A percentile compares a stretch with the other conserved stretches of the same genome.
phyloP scores from a whole-genome alignment of 2,329 filamentous ascomycete genomes.

The Talaromyces piceae region DNA sequence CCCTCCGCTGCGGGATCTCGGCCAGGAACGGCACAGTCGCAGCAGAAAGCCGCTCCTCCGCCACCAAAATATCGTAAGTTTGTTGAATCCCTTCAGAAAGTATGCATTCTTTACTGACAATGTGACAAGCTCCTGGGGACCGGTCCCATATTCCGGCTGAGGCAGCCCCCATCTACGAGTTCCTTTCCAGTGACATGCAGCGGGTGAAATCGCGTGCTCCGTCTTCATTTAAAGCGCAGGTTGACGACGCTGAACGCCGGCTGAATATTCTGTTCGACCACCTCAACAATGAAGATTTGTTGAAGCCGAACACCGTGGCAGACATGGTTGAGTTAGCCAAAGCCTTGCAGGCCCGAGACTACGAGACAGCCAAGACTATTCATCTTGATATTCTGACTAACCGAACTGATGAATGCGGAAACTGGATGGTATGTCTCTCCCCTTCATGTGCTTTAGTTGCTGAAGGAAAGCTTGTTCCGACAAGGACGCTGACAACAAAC shows the following conservation, averaged over 20 bases:
- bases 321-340: slow-evolving; percentile 47
- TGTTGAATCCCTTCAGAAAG: background rate
- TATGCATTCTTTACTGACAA: slow-evolving; percentile 11
- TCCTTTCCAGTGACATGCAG: slow-evolving; percentile 77
- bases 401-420: slow-evolving; percentile 71
- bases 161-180: slow-evolving; percentile 71
- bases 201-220: slow-evolving; percentile 81
- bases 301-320: slow-evolving; percentile 62
- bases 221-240: slow-evolving; percentile 75
- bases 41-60: slow-evolving; percentile 38
- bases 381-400: slow-evolving; percentile 70
- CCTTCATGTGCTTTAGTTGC: too few relatives aligned
- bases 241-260: slow-evolving; percentile 89
- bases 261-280: slow-evolving; percentile 93
- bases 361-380: slow-evolving; percentile 57
- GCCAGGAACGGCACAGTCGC: slow-evolving; percentile 43
- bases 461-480: too few relatives aligned
- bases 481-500: too few relatives aligned
- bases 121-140: slow-evolving; percentile 57
- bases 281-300: slow-evolving; percentile 87
- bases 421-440: slow-evolving; percentile 85
- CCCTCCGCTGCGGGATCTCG: slow-evolving; percentile 35
- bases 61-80: slow-evolving; percentile 62
- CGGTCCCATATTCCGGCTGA: slow-evolving; percentile 76
- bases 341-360: slow-evolving; percentile 62